Base-by-base conservation (phyloP, 2,329 filamentous ascomycete genomes). In the Hymenoscyphus fructigenus region DNA sequence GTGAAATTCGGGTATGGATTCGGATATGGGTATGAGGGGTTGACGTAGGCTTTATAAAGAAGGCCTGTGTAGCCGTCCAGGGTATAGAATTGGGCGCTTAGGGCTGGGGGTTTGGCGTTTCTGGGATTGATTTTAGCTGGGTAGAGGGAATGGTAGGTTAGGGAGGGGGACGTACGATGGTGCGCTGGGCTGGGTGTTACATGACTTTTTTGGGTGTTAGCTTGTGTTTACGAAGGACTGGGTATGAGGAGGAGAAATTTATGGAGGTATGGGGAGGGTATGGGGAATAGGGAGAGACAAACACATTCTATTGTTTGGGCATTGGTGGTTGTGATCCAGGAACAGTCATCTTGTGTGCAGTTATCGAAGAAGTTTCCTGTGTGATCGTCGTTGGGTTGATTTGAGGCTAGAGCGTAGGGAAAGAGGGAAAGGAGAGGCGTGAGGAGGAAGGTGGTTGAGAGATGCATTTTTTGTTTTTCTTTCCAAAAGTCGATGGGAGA, bases 21-120 rank as follows among this genome's bases (percentile, higher is more conserved):
- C 17, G 44, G 44, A 50, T 50, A 50, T 23, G 44, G 44, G n/a
- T 10, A 26, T 2, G 44, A 50, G 20, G n/a, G 44, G 44, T 23
- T 50, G n/a, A 50, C 17, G 20, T 50, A 50, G 3, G 44, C 44
- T 26, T 50, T 50, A 7, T 50, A 50, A 20, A 50, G 44, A 20
- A 50, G 17, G 9, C 44, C 44, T 23, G 5, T 23, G 44, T 50
- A 50, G 44, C 2, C 17, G 1, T 50, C 44, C 10, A 5, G 44
- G n/a, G n/a, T 50, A 20, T 50, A 50, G 44, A 50, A 50, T 50
- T 50, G n/a, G n/a, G 44, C 44, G n/a, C 44, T 50, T 7, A 50
- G 44, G 44, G 10, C 17, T 7, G 44, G 44, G 44, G 44, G 44
- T 23, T 23, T 23, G n/a, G 44, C 44, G n/a, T 50, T 50, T 50